A percentile compares a stretch with the other conserved stretches of the same genome.
Conservation (phyloP, 176 grass and related monocot genomes). For the Alloteropsis semialata region DNA sequence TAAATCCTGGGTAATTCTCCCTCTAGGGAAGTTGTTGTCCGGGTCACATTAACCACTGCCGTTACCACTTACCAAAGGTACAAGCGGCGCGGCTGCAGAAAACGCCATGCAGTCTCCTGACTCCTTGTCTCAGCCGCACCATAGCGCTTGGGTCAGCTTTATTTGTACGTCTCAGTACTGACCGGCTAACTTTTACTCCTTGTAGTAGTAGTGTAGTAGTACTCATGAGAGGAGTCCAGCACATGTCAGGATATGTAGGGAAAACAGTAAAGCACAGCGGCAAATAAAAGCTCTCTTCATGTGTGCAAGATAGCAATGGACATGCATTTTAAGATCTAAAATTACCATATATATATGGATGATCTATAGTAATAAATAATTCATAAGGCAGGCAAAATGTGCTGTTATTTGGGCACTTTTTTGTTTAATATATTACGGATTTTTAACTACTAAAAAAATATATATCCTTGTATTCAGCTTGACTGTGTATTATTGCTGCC, state of each 20-base stretch:
- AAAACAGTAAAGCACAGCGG: background rate
- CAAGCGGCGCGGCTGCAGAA: background rate
- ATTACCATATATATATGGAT: too few relatives aligned
- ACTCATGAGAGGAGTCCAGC: background rate
- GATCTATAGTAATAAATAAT: too few relatives aligned
- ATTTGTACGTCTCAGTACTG: background rate
- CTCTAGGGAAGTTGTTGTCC: background rate
- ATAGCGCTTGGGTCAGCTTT: background rate
- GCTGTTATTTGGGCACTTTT: too few relatives aligned
- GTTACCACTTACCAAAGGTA: background rate
- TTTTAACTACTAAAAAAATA: too few relatives aligned
- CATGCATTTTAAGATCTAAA: background rate
- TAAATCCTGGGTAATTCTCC: background rate
- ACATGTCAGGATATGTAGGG: background rate
- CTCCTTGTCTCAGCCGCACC: background rate
- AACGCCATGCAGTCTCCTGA: background rate
- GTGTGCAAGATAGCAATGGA: background rate
- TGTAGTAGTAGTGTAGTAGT: background rate
- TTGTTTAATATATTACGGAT: too few relatives aligned
- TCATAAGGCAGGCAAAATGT: background rate
- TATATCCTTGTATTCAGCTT: background rate
- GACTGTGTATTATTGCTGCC: background rate
- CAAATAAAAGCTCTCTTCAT: background rate
- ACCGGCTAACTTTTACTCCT: slow-evolving; percentile 5
- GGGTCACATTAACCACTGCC: background rate